These are phyloP conservation scores for Dactylellina sp. DNA, from an alignment of 2,329 filamentous ascomycete genomes.

Conservation along the genomic window DNA sequence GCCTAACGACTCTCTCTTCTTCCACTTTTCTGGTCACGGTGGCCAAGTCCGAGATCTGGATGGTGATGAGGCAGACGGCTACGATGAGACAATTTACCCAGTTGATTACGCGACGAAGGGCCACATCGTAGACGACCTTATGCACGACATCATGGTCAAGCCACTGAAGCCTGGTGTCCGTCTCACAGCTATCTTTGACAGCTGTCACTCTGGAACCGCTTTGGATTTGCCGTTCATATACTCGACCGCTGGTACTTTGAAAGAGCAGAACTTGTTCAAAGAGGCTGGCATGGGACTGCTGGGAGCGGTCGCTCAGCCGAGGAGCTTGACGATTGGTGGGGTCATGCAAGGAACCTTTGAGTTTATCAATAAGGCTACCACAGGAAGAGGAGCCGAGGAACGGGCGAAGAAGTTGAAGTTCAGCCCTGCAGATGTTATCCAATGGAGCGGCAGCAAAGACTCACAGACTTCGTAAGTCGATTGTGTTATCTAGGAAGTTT, in stretches of 20 bases:
- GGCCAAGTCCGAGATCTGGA: conserved; percentile 84
- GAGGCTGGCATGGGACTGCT: conserved; percentile 75
- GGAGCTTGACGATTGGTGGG: conserved; percentile 45
- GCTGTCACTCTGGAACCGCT: conserved; percentile 75
- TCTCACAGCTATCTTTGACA: conserved; percentile 74
- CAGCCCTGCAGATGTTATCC: conserved; percentile 55
- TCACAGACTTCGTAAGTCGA: conserved; percentile 55
- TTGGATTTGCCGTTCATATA: conserved; percentile 77
- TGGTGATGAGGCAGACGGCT: conserved; percentile 83
- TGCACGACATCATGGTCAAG: conserved; percentile 78
- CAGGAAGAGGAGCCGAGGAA: conserved; percentile 50
- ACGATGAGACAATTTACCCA: conserved; percentile 85
- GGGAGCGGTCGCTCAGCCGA: conserved; percentile 62
- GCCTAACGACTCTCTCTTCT: conserved; percentile 94
- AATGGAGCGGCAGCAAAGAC: conserved; percentile 56
- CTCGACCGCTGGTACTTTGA: conserved; percentile 76
- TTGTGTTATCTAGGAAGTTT: background rate
- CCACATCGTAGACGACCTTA: conserved; percentile 85
- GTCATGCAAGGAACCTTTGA: conserved; percentile 54
- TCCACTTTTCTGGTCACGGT: conserved; percentile 87
- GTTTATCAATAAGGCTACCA: conserved; percentile 53
- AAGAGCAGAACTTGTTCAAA: conserved; percentile 76
- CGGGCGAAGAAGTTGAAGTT: conserved; percentile 55
- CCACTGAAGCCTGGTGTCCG: conserved; percentile 71
- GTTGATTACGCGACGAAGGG: conserved; percentile 83